Base-by-base conservation (phyloP, 768 basidiomycete genomes). In the Auricularia sp. region DNA sequence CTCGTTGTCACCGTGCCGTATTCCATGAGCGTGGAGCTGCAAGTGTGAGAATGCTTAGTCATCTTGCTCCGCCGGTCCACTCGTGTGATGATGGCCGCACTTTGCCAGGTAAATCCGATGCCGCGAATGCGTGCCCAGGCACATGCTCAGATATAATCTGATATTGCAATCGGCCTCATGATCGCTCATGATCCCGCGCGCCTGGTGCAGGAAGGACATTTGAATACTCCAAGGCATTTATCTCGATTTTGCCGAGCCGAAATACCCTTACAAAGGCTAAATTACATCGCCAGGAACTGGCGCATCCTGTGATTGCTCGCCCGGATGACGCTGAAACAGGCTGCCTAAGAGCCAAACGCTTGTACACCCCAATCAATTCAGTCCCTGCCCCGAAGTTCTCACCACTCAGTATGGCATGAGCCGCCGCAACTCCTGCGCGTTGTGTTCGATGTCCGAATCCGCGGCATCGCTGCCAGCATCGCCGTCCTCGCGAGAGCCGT, bases 401-500 rank as follows among this genome's bases (percentile, higher is more conserved):
- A 6, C 14, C 47, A 59, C 4, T 70, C 65, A 88, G 72, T 87
- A 90, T 33, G 88, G 88, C 77, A 80, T 82, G 67, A 89, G 72
- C 64, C 86, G 76, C 62, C 84, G 75, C 65, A 84, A 71, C 72
- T 89, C 86, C 63, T 72, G 72, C 18, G 88, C 84, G 66, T 81
- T 77, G 64, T 81, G 71, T 74, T 85, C 85, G 62, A 88, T 84
- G 73, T 88, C 87, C 61, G 82, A 79, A 44, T 75, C 73, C 56
- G 66, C 65, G 54, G 70, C 72, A 14, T 76, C 75, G 18, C 68
- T 71, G 43, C 63, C 66, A 23, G 71, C 68, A 7, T 23, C 60
- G 29, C 66, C 61, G 51, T 73, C 75, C 63, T 68, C 77, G 1
- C 61, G 33, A 33, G 21, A 43, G 43, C 78, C 80, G 16, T 69